Evolutionary conservation across 129 eudicot species (phyloP), one percentile per base, ranked within the genome.

Genomic region (Silybum marianum): DNA sequence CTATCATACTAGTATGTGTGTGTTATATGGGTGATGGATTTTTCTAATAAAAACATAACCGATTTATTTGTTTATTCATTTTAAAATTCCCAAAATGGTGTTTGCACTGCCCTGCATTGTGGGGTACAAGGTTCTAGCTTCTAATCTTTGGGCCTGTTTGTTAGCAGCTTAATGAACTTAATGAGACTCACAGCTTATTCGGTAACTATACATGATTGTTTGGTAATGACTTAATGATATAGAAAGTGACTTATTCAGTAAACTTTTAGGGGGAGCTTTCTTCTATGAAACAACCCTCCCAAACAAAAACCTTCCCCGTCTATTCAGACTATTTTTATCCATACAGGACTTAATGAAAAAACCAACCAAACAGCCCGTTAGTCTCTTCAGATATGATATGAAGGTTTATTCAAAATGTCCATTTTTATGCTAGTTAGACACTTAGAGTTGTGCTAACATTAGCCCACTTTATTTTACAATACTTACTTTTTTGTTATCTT

Each of bases 1-100:
- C 30, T 30, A 40, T 13, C 76, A 19, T 44, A 12, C 46, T 69
- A 25, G 69, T 13, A 78, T 28, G 75, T n/a, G 44, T 78, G 75
- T 44, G 82, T 26, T 78, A 44, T 58, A n/a, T n/a, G 23, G 82
- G 42, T 58, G n/a, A 58, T n/a, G 9, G 23, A n/a, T 58, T 54
- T 54, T 58, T 7, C 23, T 19, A 78, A 32, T 28, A 28, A 32
- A 68, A 16, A 66, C 75, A 68, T 38, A 68, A 78, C 46, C 0
- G 42, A 68, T 42, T 16, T 68, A 68, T 79, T 30, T 19, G 34
- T 79, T 69, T 48, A 28, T 79, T 70, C 76, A 69, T 70, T 25
- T 12, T 70, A 28, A n/a, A 28, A 3, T 48, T 24, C 70, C 54
- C 75, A 67, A 72, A 46, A 9, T 0, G 42, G 21, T 19, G 40